Conservation (phyloP, 2,329 filamentous ascomycete species). For the Aspergillus carbonarius region DNA sequence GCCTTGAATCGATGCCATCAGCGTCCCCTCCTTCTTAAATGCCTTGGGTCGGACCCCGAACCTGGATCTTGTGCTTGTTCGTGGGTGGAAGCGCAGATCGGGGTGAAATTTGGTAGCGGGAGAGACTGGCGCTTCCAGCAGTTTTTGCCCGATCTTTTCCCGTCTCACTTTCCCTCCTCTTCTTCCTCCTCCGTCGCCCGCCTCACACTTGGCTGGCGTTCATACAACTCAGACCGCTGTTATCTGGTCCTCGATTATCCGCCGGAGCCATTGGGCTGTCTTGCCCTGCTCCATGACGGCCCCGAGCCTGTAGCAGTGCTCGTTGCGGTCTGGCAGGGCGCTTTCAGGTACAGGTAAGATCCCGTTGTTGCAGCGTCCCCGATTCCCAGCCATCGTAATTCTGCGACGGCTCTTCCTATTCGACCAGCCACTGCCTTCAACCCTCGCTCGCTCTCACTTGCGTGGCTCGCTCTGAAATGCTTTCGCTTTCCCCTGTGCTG, state of each 20-base stretch:
- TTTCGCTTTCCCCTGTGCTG: constrained; percentile 8
- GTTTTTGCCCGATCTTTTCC: constrained; percentile 4
- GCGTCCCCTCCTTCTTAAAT: background rate
- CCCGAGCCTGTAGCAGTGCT: constrained; percentile 17
- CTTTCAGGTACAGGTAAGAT: constrained; percentile 14
- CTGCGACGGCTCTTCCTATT: constrained; percentile 23
- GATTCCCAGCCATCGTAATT: constrained; percentile 44
- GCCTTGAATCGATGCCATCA: background rate
- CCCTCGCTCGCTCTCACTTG: constrained; percentile 13
- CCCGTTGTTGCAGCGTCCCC: constrained; percentile 11
- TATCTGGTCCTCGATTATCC: background rate
- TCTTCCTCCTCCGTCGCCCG: constrained; percentile 1
- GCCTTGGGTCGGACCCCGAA: background rate
- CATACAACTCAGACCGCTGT: constrained; percentile 7
- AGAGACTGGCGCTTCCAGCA: background rate
- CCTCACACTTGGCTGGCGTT: constrained; percentile 8
- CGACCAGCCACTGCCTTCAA: constrained; percentile 34
- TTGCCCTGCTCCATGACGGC: constrained; percentile 22
- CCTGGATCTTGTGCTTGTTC: background rate
- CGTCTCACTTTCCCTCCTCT: constrained; percentile 3
- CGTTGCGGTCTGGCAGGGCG: constrained; percentile 24
- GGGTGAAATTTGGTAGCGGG: background rate
- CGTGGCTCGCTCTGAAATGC: constrained; percentile 13
- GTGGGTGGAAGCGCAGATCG: background rate
- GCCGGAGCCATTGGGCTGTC: constrained; percentile 19